Evolutionary conservation across 495 filamentous ascomycete genomes (phyloP).

Genomic region (Thozetella sp.): DNA sequence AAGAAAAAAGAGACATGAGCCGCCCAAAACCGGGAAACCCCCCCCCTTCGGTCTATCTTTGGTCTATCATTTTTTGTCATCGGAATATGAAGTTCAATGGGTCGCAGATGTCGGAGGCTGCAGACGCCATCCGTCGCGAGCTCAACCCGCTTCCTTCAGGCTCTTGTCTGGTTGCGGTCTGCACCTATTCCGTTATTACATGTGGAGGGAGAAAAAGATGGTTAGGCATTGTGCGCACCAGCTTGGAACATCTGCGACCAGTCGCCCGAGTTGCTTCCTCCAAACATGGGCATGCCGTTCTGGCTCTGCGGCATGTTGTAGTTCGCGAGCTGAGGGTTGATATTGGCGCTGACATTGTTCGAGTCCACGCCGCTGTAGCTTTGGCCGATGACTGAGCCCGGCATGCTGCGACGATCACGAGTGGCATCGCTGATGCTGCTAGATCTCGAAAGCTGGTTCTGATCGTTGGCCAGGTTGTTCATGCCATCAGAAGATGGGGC

Average conservation of each 20-base stretch:
- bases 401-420: conserved; percentile 56
- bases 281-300: conserved; percentile 55
- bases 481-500: conserved; percentile 43
- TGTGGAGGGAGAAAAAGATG: conserved; percentile 61
- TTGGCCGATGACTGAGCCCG: conserved; percentile 42
- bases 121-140: conserved; percentile 38
- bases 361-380: conserved; percentile 51
- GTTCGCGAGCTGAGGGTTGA: conserved; percentile 57
- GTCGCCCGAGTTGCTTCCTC: conserved; percentile 50
- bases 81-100: conserved; percentile 13
- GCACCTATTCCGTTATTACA: conserved; percentile 43
- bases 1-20: conserved; percentile 14
- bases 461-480: conserved; percentile 51
- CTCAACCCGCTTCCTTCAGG: conserved; percentile 35
- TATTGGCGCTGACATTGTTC: conserved; percentile 53
- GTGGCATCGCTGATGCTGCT: conserved; percentile 57
- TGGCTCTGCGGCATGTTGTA: conserved; percentile 54
- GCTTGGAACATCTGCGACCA: conserved; percentile 77
- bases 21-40: conserved; percentile 6
- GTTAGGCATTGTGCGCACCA: conserved; percentile 62
- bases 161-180: conserved; percentile 54
- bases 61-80: conserved; percentile 26
- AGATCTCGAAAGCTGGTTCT: conserved; percentile 57
- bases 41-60: conserved; percentile 26
- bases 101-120: conserved; percentile 16